Evolutionary conservation across 129 eudicot species (phyloP).

Genomic region (Escallonia herrerae): DNA sequence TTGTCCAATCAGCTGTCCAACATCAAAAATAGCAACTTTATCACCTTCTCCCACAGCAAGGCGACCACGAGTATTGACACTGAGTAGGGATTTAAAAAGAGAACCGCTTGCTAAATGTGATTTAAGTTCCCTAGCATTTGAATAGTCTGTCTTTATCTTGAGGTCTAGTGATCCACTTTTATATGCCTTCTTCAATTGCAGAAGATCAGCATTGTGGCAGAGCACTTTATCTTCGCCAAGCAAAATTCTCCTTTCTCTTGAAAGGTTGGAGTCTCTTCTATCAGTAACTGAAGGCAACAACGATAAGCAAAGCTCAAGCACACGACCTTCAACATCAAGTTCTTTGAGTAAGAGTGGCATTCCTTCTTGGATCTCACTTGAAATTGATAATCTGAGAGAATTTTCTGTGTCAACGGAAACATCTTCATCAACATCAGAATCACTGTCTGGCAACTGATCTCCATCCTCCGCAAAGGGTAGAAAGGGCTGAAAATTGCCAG

Average conservation of each 20-base stretch:
- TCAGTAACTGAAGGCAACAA: constrained; percentile 63
- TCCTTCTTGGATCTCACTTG: constrained; percentile 66
- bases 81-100: constrained; percentile 81
- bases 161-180: constrained; percentile 94
- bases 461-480: constrained; percentile 75
- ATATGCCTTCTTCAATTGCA: constrained; percentile 92
- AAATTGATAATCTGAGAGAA: constrained; percentile 56
- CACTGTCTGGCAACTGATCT: constrained; percentile 87
- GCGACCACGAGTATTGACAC: constrained; percentile 85
- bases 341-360: constrained; percentile 58
- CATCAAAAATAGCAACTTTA: constrained; percentile 95
- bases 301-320: constrained; percentile 60
- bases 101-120: constrained; percentile 90
- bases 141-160: constrained; percentile 89
- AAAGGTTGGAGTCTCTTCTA: constrained; percentile 59
- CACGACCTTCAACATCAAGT: constrained; percentile 69
- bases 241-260: constrained; percentile 49
- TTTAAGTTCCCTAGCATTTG: constrained; percentile 90
- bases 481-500: constrained; percentile 70
- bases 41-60: constrained; percentile 99
- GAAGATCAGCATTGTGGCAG: constrained; percentile 51
- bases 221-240: constrained; percentile 70
- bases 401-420: constrained; percentile 51
- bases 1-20: constrained; percentile 96
- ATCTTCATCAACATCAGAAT: constrained; percentile 93